A percentile compares a stretch with the other conserved stretches of the same genome.
phyloP scores from a whole-genome alignment of 352 stramenopile genomes.

The Albugo candida region DNA sequence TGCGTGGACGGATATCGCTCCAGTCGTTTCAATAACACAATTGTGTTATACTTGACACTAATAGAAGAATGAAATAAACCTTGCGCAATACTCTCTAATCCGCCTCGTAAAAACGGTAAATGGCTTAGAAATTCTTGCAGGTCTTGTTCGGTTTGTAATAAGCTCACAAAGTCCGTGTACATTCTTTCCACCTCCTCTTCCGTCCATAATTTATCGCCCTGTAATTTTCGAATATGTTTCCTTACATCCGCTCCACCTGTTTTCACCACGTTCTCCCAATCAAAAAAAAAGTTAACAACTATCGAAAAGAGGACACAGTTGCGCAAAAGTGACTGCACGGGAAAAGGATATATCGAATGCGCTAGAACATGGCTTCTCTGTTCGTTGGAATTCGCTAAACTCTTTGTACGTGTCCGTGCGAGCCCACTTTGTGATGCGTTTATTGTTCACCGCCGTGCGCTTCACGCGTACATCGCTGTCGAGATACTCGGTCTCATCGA shows the following conservation, averaged over 20 bases:
- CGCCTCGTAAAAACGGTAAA: conserved; percentile 49
- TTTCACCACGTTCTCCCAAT: conserved; percentile 46
- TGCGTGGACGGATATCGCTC: conserved; percentile 58
- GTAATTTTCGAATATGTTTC: conserved; percentile 56
- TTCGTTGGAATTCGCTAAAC: conserved; percentile 37
- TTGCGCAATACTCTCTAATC: conserved; percentile 62
- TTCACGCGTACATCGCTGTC: conserved; percentile 45
- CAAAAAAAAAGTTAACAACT: conserved; percentile 8
- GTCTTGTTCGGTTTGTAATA: conserved; percentile 55
- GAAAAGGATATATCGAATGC: conserved; percentile 74
- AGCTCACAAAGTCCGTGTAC: conserved; percentile 57
- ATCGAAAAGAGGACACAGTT: conserved; percentile 25
- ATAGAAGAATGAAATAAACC: conserved; percentile 75
- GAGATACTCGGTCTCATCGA: conserved; percentile 61
- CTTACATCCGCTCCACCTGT: conserved; percentile 51
- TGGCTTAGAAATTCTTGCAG: conserved; percentile 74
- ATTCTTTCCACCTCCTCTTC: conserved; percentile 62
- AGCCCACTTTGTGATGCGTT: conserved; percentile 73
- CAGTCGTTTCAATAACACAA: conserved; percentile 68
- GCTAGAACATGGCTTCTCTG: conserved; percentile 22
- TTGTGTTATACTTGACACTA: conserved; percentile 78
- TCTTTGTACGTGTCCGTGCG: conserved; percentile 74
- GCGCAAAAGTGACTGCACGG: background rate
- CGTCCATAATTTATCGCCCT: conserved; percentile 53
- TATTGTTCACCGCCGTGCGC: conserved; percentile 69